phyloP scores from a whole-genome alignment of 2,329 filamentous ascomycete genomes.

The Fusarium sp. region DNA sequence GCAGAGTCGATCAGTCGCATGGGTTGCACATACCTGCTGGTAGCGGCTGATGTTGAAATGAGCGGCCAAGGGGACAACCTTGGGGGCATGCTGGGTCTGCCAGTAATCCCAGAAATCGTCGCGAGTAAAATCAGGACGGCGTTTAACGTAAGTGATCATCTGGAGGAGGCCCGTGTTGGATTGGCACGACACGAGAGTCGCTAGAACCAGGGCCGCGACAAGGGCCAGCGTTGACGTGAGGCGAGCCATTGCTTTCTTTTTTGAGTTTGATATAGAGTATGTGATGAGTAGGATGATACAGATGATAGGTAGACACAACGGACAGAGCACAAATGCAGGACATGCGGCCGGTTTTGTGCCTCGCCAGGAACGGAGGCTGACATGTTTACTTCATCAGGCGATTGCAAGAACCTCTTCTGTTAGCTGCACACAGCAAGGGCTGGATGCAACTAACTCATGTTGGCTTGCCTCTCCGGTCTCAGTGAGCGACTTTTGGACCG shows the following conservation, averaged over 20 bases:
- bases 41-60: conserved; percentile 50
- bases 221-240: conserved; percentile 10
- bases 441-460: too few species aligned
- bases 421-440: too few species aligned
- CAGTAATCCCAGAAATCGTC: conserved; percentile 52
- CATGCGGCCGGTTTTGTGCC: background rate
- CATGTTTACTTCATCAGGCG: too few species aligned
- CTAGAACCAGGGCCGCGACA: conserved; percentile 13
- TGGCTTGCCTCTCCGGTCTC: too few species aligned
- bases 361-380: too few species aligned
- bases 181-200: conserved; percentile 51
- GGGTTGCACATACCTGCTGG: conserved; percentile 45
- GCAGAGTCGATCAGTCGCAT: background rate
- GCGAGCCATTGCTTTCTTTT: conserved; percentile 26
- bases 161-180: conserved; percentile 52
- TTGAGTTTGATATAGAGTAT: background rate
- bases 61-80: conserved; percentile 47
- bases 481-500: too few species aligned
- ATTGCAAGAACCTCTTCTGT: too few species aligned
- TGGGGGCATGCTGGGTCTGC: conserved; percentile 51
- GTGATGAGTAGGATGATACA: background rate
- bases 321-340: background rate
- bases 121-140: conserved; percentile 43
- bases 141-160: conserved; percentile 52
- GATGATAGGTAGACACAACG: background rate